Conservation (phyloP, 495 filamentous ascomycete species). For the Lichenothelia convexa region DNA sequence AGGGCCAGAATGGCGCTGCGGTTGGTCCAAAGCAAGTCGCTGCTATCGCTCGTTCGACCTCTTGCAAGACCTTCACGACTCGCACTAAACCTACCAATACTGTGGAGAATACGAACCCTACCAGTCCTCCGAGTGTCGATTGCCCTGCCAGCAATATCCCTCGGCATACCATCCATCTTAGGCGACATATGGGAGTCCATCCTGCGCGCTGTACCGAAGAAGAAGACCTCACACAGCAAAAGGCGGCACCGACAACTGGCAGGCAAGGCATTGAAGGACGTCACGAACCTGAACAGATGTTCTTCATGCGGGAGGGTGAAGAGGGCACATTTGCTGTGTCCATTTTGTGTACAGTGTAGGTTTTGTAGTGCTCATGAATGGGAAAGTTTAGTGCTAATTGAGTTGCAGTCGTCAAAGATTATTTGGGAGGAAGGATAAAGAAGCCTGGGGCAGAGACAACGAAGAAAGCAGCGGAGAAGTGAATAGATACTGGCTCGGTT, state of each 20-base stretch:
- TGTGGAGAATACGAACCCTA: conserved; percentile 11
- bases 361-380: background rate
- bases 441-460: no score
- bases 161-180: conserved; percentile 33
- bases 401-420: no score
- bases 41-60: no score
- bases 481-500: no score
- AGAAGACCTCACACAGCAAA: conserved; percentile 96
- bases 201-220: conserved; percentile 88
- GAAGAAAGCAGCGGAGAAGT: no score
- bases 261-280: conserved; percentile 82
- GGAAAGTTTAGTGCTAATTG: background rate
- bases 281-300: conserved; percentile 69
- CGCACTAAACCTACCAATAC: conserved; percentile 10
- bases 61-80: no score
- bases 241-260: conserved; percentile 84
- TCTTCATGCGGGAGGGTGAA: conserved; percentile 76
- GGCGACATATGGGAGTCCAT: conserved; percentile 80
- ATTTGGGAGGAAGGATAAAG: no score
- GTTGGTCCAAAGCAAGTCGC: no score
- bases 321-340: conserved; percentile 71
- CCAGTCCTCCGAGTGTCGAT: conserved; percentile 4
- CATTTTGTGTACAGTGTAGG: conserved; percentile 59
- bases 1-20: no score
- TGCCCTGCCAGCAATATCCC: conserved; percentile 10